Evolutionary conservation across 768 basidiomycete species (phyloP).

Genomic region (Exidia glandulosa): DNA sequence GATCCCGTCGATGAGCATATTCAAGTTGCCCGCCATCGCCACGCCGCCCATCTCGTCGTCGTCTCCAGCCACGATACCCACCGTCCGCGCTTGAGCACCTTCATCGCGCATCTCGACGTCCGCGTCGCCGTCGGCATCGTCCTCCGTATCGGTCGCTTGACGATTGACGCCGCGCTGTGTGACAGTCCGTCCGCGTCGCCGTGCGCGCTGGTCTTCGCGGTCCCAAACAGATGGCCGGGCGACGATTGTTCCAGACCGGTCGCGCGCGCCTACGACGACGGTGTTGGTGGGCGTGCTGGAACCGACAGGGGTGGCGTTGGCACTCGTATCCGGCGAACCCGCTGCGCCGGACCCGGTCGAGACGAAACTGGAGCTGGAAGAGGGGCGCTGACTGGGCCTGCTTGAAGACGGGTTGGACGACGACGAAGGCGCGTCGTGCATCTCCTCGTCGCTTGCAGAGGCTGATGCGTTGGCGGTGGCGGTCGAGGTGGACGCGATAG

Average conservation of each 20-base stretch:
- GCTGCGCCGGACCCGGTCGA: slow-evolving; percentile 55
- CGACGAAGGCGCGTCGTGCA: slow-evolving; percentile 15
- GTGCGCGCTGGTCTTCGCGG: slow-evolving; percentile 9
- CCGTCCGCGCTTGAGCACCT: not conserved
- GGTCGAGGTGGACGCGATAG: not conserved
- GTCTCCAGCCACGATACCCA: not conserved
- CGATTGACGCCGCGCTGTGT: not conserved
- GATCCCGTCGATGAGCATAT: not conserved
- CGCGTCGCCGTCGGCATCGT: slow-evolving; percentile 57
- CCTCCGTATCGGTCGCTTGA: slow-evolving; percentile 68
- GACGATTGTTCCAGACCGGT: slow-evolving; percentile 67
- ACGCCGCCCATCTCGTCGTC: not conserved
- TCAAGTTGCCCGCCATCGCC: not conserved
- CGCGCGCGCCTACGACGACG: slow-evolving; percentile 47
- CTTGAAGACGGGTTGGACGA: not conserved
- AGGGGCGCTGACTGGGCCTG: slow-evolving; percentile 6
- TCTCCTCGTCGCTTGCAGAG: slow-evolving; percentile 17
- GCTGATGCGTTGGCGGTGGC: not conserved
- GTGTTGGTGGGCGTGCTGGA: slow-evolving; percentile 49
- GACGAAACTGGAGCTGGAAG: slow-evolving; percentile 27
- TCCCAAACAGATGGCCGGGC: slow-evolving; percentile 51
- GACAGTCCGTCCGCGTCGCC: slow-evolving; percentile 8
- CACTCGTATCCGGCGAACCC: slow-evolving; percentile 51
- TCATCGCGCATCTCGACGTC: slow-evolving; percentile 17
- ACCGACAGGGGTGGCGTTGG: slow-evolving; percentile 46